phyloP scores from a whole-genome alignment of 345 rosid species.

The Heritiera fomes region DNA sequence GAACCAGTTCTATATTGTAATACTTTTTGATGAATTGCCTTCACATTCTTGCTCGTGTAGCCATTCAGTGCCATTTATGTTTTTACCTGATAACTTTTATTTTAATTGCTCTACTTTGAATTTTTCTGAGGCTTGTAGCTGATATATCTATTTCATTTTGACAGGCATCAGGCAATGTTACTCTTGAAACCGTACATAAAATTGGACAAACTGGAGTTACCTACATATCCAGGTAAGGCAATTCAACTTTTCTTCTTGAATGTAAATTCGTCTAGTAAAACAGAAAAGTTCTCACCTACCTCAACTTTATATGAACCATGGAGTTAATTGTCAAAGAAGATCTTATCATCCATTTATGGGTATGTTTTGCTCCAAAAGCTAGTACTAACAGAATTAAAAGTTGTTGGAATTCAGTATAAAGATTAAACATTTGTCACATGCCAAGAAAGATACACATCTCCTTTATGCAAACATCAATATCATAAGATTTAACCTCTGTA shows the following conservation, averaged over 20 bases:
- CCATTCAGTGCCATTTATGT: neutral
- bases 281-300: neutral
- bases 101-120: neutral
- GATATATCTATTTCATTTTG: slow-evolving; percentile 21
- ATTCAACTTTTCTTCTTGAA: slow-evolving; percentile 6
- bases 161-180: slow-evolving; percentile 96
- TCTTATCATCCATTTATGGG: neutral
- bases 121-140: slow-evolving; percentile 2
- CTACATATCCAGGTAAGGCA: slow-evolving; percentile 77
- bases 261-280: neutral
- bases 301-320: neutral
- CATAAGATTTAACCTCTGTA: neutral
- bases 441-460: neutral
- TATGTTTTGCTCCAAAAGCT: neutral
- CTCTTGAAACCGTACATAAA: slow-evolving; percentile 82
- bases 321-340: neutral
- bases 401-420: neutral
- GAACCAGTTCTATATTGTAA: neutral
- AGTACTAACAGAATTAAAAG: neutral
- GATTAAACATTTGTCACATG: neutral
- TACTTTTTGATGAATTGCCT: neutral
- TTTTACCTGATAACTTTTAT: neutral
- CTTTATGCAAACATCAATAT: neutral
- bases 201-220: slow-evolving; percentile 96
- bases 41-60: neutral